Conservation (phyloP, 495 filamentous ascomycete species). For the Podospora bellae-mahoneyi region DNA sequence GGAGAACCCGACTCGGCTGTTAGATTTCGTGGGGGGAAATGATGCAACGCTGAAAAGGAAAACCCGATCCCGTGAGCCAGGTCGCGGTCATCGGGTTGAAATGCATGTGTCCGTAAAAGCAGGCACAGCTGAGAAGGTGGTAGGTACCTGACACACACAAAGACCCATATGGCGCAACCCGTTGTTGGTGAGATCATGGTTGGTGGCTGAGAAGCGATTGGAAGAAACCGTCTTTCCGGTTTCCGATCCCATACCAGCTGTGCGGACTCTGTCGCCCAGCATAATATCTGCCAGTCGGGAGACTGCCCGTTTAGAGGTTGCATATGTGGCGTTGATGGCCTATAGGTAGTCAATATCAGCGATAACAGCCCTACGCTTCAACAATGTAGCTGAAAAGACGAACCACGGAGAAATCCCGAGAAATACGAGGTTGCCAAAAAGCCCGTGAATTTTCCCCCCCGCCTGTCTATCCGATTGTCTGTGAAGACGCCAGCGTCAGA, state of each 20-base stretch:
- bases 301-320: neutral
- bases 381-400: neutral
- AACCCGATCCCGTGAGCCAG: neutral
- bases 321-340: neutral
- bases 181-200: neutral
- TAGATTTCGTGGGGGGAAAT: neutral
- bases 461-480: neutral
- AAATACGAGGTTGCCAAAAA: neutral
- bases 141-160: neutral
- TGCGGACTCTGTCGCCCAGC: neutral
- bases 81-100: neutral
- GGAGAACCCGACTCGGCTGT: neutral
- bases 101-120: neutral
- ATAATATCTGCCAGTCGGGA: neutral
- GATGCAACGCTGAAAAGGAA: neutral
- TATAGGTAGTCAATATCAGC: neutral
- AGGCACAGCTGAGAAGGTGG: neutral
- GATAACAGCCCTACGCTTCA: neutral
- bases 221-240: neutral
- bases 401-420: neutral
- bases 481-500: neutral
- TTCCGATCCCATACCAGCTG: constrained; percentile 1
- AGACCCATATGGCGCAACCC: neutral
- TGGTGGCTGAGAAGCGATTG: neutral
- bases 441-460: neutral